Evolutionary conservation across 1,139 yeast species (phyloP).

Genomic region (Yamadazyma sp.): DNA sequence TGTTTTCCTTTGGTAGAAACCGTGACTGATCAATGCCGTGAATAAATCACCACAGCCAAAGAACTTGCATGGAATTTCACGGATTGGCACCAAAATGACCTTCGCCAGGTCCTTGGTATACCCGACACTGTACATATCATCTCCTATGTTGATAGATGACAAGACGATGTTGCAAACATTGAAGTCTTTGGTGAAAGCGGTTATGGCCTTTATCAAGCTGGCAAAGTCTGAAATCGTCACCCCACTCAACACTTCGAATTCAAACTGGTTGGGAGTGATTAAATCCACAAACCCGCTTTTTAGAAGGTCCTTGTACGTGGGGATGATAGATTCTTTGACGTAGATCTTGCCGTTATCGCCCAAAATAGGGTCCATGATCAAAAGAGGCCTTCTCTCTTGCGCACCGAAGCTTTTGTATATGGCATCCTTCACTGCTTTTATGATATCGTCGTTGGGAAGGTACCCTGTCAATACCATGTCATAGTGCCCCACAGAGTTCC

Average conservation of each 20-base stretch:
- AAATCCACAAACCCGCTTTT: slow-evolving; percentile 54
- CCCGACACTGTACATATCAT: slow-evolving; percentile 36
- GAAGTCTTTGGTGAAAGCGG: slow-evolving; percentile 48
- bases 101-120: slow-evolving; percentile 12
- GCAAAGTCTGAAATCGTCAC: slow-evolving; percentile 41
- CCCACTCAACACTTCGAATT: slow-evolving; percentile 71
- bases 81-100: slow-evolving; percentile 30
- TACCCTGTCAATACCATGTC: slow-evolving; percentile 38
- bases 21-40: slow-evolving; percentile 39
- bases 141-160: slow-evolving; percentile 34
- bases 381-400: slow-evolving; percentile 22
- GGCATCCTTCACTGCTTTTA: slow-evolving; percentile 20
- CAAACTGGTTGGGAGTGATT: slow-evolving; percentile 91
- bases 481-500: slow-evolving; percentile 12
- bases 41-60: slow-evolving; percentile 50
- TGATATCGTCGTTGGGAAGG: slow-evolving; percentile 37
- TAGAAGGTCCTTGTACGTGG: slow-evolving; percentile 61
- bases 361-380: slow-evolving; percentile 89
- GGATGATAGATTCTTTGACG: slow-evolving; percentile 69
- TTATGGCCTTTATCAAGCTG: slow-evolving; percentile 48
- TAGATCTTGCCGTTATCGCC: slow-evolving; percentile 89
- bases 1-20: slow-evolving; percentile 20
- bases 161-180: slow-evolving; percentile 65
- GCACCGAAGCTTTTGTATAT: slow-evolving; percentile 16
- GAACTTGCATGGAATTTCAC: slow-evolving; percentile 36